These are phyloP conservation scores for Austroboletus sp. DNA, from an alignment of 1,284 basidiomycete species.

Conservation along the genomic window DNA sequence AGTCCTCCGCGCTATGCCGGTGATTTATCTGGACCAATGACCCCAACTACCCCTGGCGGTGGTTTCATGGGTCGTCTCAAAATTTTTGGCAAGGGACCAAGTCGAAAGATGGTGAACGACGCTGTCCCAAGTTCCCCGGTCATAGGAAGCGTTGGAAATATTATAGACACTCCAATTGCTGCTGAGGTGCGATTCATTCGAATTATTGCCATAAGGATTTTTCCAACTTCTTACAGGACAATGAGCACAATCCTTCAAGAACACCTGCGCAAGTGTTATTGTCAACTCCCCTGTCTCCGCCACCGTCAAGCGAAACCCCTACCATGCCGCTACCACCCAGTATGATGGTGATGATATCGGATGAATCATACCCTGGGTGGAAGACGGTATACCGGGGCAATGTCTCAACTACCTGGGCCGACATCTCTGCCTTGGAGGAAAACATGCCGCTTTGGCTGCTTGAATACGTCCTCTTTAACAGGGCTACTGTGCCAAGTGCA, in stretches of 20 bases:
- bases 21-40: constrained; percentile 34
- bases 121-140: constrained; percentile 26
- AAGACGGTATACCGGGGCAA: constrained; percentile 72
- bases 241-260: constrained; percentile 29
- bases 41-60: constrained; percentile 48
- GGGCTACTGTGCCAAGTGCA: constrained; percentile 42
- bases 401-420: constrained; percentile 56
- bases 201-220: background rate
- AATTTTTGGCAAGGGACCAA: constrained; percentile 54
- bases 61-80: constrained; percentile 76
- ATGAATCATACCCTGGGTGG: constrained; percentile 78
- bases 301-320: constrained; percentile 69
- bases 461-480: constrained; percentile 77
- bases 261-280: constrained; percentile 63
- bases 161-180: constrained; percentile 12
- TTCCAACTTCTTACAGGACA: constrained; percentile 18
- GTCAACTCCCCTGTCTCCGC: constrained; percentile 62
- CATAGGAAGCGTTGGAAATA: constrained; percentile 11
- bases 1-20: constrained; percentile 27
- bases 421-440: constrained; percentile 68
- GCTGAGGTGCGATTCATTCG: constrained; percentile 23
- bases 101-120: constrained; percentile 28
- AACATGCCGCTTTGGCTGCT: constrained; percentile 82
- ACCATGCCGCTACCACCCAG: constrained; percentile 55
- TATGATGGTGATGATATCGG: constrained; percentile 73